A percentile compares a stretch with the other conserved stretches of the same genome.
Evolutionary conservation across 2,329 filamentous ascomycete genomes (phyloP).

Genomic region (Phyllosticta paracitricarpa): DNA sequence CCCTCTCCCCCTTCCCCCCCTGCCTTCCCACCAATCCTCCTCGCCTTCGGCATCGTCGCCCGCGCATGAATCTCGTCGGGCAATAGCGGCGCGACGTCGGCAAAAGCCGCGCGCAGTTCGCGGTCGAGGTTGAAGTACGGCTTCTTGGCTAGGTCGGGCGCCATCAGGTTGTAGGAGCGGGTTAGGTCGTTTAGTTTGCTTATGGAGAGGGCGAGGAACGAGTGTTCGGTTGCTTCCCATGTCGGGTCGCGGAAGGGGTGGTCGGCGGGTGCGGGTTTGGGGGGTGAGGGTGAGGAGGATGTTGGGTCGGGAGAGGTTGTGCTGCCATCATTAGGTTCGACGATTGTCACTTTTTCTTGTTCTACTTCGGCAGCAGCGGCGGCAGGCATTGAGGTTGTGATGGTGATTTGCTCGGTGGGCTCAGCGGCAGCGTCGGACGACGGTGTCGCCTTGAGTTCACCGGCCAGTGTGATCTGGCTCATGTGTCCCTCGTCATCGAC

Average conservation of each 20-base stretch:
- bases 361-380: neutral
- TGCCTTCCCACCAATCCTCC: neutral
- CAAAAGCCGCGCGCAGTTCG: conserved; percentile 72
- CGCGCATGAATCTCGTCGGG: conserved; percentile 63
- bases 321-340: neutral
- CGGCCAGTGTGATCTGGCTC: conserved; percentile 37
- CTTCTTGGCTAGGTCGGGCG: conserved; percentile 83
- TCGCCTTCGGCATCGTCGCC: conserved; percentile 39
- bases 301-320: conserved; percentile 11
- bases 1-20: conserved; percentile 27
- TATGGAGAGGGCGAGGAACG: conserved; percentile 69
- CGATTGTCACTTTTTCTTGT: neutral
- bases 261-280: conserved; percentile 29
- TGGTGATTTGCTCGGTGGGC: conserved; percentile 22
- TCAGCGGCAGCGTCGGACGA: conserved; percentile 3
- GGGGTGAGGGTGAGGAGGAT: conserved; percentile 7
- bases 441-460: conserved; percentile 29
- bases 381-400: conserved; percentile 20
- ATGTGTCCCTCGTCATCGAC: conserved; percentile 37
- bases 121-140: conserved; percentile 79
- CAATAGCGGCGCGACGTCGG: conserved; percentile 71
- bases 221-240: conserved; percentile 63
- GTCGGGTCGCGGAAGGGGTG: conserved; percentile 65
- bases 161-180: conserved; percentile 89
- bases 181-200: conserved; percentile 69